Evolutionary conservation across 805 yeast genomes (phyloP).

Genomic region (Candida stauntonica): DNA sequence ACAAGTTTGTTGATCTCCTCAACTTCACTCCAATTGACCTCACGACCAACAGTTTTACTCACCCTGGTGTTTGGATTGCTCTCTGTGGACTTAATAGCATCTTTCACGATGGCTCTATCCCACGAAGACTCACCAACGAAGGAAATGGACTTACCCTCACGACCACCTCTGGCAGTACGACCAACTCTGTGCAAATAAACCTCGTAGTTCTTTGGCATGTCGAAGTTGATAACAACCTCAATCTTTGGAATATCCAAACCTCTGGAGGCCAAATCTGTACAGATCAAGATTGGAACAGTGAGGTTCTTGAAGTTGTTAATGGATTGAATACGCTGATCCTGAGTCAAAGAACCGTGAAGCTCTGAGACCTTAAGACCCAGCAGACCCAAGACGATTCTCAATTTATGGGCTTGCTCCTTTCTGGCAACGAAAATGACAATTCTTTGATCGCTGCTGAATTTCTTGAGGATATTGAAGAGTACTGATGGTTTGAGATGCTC

Average conservation of each 20-base stretch:
- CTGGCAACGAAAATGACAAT: constrained; percentile 88
- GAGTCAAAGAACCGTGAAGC: constrained; percentile 77
- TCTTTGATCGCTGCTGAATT: constrained; percentile 60
- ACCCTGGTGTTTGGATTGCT: constrained; percentile 32
- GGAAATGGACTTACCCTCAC: constrained; percentile 90
- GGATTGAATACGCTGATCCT: constrained; percentile 88
- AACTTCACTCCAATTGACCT: constrained; percentile 84
- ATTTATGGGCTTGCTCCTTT: constrained; percentile 84
- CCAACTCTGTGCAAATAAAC: constrained; percentile 96
- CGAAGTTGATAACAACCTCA: constrained; percentile 90
- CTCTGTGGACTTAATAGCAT: constrained; percentile 70
- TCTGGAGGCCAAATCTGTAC: constrained; percentile 98
- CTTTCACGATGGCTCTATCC: constrained; percentile 88
- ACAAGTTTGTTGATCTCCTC: constrained; percentile 62
- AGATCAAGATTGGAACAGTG: constrained; percentile 79
- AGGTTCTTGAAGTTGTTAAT: constrained; percentile 79
- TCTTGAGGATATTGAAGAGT: constrained; percentile 63
- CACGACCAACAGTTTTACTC: constrained; percentile 78
- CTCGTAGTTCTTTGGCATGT: constrained; percentile 92
- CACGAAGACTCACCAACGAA: constrained; percentile 89
- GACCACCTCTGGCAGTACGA: constrained; percentile 98
- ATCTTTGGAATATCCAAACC: constrained; percentile 99
- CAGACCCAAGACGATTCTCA: constrained; percentile 72
- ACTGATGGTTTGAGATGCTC: constrained; percentile 81
- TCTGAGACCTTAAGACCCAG: constrained; percentile 76